Evolutionary conservation across 192 early-diverging fungal species (phyloP).

Genomic region (Allomyces javanicus): DNA sequence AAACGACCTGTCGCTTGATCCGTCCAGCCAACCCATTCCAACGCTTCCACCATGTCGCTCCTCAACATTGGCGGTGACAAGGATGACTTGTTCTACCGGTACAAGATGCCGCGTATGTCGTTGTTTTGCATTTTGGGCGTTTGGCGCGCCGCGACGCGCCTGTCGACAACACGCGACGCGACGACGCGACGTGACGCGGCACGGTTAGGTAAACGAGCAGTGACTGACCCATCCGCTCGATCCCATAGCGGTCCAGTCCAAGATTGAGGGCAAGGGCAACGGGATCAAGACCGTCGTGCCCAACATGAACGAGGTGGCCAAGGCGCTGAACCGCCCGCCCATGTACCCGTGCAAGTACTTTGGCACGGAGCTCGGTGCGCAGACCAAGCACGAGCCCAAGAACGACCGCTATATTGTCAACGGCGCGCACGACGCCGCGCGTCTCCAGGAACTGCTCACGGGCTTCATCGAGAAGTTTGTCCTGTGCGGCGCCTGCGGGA

Average conservation of each 20-base stretch:
- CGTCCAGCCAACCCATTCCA: too few relatives aligned
- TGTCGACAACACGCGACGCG: neutral
- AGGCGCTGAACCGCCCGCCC: conserved; percentile 68
- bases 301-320: conserved; percentile 89
- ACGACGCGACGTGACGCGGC: too few relatives aligned
- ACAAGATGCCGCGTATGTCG: conserved; percentile 73
- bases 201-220: neutral
- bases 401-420: conserved; percentile 87
- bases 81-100: conserved; percentile 89
- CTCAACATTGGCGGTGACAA: conserved; percentile 79
- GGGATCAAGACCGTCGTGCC: conserved; percentile 97
- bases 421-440: conserved; percentile 73
- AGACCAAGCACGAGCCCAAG: conserved; percentile 73
- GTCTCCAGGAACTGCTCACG: conserved; percentile 66
- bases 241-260: conserved; percentile 13
- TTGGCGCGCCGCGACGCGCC: neutral
- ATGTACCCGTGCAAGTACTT: conserved; percentile 67
- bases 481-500: conserved; percentile 73
- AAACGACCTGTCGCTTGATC: too few relatives aligned
- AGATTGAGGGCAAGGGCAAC: conserved; percentile 96
- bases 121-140: neutral
- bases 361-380: conserved; percentile 89
- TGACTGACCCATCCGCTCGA: conserved; percentile 3
- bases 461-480: conserved; percentile 90
- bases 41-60: conserved; percentile 33